phyloP scores from a whole-genome alignment of 192 early-diverging fungal genomes.

The Gonapodya prolifera region DNA sequence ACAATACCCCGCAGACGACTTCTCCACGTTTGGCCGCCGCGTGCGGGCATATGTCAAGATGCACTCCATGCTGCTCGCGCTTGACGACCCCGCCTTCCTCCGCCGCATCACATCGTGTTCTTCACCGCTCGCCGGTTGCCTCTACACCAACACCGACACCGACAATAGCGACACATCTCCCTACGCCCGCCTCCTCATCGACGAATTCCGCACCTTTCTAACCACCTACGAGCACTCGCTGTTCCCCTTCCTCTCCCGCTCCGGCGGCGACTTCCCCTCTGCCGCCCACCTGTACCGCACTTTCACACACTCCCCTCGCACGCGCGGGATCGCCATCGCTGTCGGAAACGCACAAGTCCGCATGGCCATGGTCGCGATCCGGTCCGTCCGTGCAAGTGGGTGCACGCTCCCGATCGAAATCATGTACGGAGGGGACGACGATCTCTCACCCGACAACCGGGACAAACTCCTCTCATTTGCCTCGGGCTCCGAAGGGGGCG shows the following conservation, averaged over 20 bases:
- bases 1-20: neutral
- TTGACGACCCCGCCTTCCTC: neutral
- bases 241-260: neutral
- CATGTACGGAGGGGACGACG: slow-evolving; percentile 27
- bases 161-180: too few relatives aligned
- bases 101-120: neutral
- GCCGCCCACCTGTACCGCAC: neutral
- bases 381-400: slow-evolving; percentile 21
- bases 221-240: neutral
- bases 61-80: neutral
- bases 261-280: neutral
- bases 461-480: slow-evolving; percentile 8
- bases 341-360: slow-evolving; percentile 32
- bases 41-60: neutral
- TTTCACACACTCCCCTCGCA: neutral
- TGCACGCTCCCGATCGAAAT: slow-evolving; percentile 43
- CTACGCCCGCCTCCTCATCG: neutral
- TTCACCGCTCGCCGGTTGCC: neutral
- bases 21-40: neutral
- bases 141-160: neutral
- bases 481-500: slow-evolving; percentile 9
- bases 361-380: slow-evolving; percentile 21
- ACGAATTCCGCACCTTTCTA: neutral
- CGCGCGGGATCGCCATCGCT: slow-evolving; percentile 31
- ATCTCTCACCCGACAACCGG: neutral